phyloP scores from a whole-genome alignment of 202 grass and related monocot species.

The Setaria italica region DNA sequence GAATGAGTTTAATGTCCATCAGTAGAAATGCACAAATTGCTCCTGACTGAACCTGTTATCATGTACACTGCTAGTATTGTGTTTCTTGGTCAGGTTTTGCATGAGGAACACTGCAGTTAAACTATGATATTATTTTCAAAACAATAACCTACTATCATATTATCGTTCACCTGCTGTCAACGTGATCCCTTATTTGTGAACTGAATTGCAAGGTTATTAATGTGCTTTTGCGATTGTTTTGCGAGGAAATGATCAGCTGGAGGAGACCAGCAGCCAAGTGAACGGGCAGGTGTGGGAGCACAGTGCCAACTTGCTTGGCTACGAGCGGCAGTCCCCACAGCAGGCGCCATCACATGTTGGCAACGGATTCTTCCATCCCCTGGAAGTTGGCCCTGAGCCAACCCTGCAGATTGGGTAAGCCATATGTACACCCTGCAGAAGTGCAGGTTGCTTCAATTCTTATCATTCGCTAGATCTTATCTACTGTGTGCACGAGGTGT shows the following conservation, averaged over 20 bases:
- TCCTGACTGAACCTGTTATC: not conserved
- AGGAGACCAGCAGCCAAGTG: constrained; percentile 69
- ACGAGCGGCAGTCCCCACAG: constrained; percentile 65
- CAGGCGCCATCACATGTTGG: constrained; percentile 52
- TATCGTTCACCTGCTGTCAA: not conserved
- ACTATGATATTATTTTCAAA: not conserved
- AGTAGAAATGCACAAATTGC: not conserved
- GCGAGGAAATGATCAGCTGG: constrained; percentile 61
- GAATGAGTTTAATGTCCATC: not conserved
- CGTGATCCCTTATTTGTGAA: not conserved
- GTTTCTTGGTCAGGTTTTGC: not conserved
- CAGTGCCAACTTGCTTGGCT: constrained; percentile 55
- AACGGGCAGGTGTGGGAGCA: constrained; percentile 73
- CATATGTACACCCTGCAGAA: not conserved
- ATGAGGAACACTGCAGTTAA: not conserved
- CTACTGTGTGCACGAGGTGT: not conserved
- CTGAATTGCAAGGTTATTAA: not conserved
- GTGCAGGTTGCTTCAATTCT: not conserved
- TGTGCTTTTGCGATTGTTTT: constrained; percentile 28
- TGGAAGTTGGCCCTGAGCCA: constrained; percentile 73
- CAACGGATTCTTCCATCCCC: constrained; percentile 86
- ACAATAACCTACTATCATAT: not conserved
- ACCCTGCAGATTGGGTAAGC: constrained; percentile 81
- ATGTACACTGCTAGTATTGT: not conserved
- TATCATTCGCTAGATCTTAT: not conserved